phyloP scores from a whole-genome alignment of 2,329 filamentous ascomycete species.

The Fusarium sp. region DNA sequence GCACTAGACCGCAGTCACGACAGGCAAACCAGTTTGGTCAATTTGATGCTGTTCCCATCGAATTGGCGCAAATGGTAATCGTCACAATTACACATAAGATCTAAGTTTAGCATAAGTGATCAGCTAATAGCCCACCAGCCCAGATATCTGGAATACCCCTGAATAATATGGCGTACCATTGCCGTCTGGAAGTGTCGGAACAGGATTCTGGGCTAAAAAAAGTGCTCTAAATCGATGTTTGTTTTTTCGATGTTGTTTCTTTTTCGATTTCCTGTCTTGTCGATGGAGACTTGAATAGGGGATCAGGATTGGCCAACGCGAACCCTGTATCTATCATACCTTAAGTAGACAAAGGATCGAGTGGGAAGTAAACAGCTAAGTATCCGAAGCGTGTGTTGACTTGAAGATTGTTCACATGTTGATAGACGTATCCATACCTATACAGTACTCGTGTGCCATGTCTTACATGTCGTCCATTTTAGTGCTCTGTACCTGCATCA shows the following conservation, averaged over 20 bases:
- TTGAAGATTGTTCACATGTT: neutral
- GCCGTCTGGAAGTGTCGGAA: neutral
- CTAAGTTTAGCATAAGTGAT: conserved; percentile 9
- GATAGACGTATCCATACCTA: neutral
- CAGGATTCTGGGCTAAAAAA: neutral
- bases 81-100: neutral
- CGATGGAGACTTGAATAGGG: neutral
- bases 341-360: conserved; percentile 1
- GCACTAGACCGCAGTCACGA: neutral
- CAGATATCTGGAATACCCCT: neutral
- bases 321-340: conserved; percentile 1
- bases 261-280: conserved; percentile 14
- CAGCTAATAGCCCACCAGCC: neutral
- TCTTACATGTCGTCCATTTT: conserved; percentile 17
- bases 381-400: conserved; percentile 15
- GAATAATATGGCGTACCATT: neutral
- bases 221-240: conserved; percentile 9
- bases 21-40: neutral
- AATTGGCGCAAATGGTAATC: neutral
- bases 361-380: neutral
- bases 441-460: conserved; percentile 23
- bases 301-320: conserved; percentile 18
- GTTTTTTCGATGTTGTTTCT: too few species aligned
- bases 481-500: conserved; percentile 42
- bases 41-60: neutral